phyloP scores from a whole-genome alignment of 257 asterid genomes.

The Vinca minor region DNA sequence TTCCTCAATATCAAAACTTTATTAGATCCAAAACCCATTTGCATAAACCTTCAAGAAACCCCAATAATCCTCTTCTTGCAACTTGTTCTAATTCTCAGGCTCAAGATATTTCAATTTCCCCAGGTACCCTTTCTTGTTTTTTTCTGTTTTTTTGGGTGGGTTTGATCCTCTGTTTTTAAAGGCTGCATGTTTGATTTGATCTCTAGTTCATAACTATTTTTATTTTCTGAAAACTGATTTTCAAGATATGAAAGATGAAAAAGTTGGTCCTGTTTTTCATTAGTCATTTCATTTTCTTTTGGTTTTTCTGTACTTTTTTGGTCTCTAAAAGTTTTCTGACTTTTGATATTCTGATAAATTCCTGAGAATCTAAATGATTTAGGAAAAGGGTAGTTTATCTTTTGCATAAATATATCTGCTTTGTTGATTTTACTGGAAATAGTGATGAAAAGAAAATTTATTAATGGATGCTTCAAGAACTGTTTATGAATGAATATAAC shows the following conservation, averaged over 20 bases:
- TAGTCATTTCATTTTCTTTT: conserved; percentile 7
- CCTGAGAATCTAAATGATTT: neutral
- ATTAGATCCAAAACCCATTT: conserved; percentile 48
- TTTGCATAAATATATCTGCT: neutral
- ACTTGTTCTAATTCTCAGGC: too few species aligned
- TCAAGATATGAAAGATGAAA: neutral
- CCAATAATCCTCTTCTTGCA: conserved; percentile 24
- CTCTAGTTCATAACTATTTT: neutral
- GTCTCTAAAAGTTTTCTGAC: neutral
- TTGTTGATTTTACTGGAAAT: neutral
- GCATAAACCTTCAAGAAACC: conserved; percentile 34
- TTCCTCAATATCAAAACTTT: too few species aligned
- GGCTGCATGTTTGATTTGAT: conserved; percentile 1
- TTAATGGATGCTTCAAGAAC: conserved; percentile 2
- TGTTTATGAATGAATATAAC: neutral
- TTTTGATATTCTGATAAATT: neutral
- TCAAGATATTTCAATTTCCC: conserved; percentile 37
- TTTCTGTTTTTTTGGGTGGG: neutral
- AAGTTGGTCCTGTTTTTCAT: too few species aligned
- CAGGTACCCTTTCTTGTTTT: conserved; percentile 34
- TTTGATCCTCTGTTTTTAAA: neutral
- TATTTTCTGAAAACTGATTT: too few species aligned
- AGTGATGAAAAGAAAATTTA: neutral
- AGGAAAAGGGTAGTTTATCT: neutral
- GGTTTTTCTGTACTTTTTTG: neutral